Base-by-base conservation (phyloP, 192 early-diverging fungal genomes). In the Coemansia sp. region DNA sequence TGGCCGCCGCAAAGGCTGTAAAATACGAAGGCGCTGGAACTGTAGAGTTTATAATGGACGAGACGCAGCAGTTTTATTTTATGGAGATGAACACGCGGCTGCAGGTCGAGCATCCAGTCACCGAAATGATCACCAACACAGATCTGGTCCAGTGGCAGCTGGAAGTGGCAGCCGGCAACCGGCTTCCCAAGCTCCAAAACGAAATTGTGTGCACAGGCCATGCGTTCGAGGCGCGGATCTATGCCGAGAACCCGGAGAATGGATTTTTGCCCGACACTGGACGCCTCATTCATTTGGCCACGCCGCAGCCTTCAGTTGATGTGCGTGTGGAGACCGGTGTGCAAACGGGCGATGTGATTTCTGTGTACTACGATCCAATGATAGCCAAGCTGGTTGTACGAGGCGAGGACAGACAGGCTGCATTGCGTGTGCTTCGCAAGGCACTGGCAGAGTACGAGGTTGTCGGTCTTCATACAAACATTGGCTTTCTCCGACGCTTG, bases 61-160 rank as follows among this genome's bases (percentile, higher is more conserved):
- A 85, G 48, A 87, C 87, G 49, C 85, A 91, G 65, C 80, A 91
- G 66, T 96, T 95, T 68, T 96, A 95, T 82, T 98, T 96, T 69
- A 94, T 98, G 93, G 94, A 96, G 82, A 95, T 95, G 94, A 96
- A 96, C 81, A 94, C 94, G 1, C 86, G 94, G 48, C 84, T 97
- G 40, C 93, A 84, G 51, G 95, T 98, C 34, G 96, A 98, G 81
- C 96, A 98, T 72, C 94, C 96, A 10, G 88, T 97, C 14, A 96
- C 96, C 4, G 96, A 98, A 75, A 94, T 95, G 93, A 85, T 98
- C 38, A 96, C 96, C 0, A 80, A 84, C 55, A 94, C 93, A 8
- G 94, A 98, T 65, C 83, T 98, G 59, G 94, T 96, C 8, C 89
- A 94, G 57, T 96, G 94, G 94, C 96, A 98, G 72, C 81, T 98